Conservation (phyloP, 176 grass and related monocot species). For the Musa troglodytarum region DNA sequence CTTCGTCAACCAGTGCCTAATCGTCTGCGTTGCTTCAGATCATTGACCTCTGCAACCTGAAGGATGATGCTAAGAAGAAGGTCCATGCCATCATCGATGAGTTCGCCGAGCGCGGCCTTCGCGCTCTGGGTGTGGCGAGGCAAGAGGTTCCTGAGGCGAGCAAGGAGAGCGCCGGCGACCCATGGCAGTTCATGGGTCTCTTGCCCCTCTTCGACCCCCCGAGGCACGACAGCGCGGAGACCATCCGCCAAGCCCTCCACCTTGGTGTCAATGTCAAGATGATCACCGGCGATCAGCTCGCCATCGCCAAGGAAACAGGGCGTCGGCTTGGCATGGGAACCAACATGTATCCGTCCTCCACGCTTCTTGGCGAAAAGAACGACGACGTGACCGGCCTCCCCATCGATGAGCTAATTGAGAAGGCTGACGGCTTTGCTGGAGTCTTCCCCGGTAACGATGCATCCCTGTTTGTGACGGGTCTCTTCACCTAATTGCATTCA, state of each 20-base stretch:
- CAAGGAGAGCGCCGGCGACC: conserved; percentile 61
- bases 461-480: too few relatives aligned
- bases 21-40: conserved; percentile 26
- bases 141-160: conserved; percentile 62
- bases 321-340: conserved; percentile 83
- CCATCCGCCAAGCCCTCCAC: conserved; percentile 67
- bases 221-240: conserved; percentile 86
- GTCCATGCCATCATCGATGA: conserved; percentile 61
- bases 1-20: neutral
- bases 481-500: too few relatives aligned
- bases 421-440: conserved; percentile 85
- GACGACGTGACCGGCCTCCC: conserved; percentile 37
- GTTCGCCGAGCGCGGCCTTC: conserved; percentile 84
- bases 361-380: conserved; percentile 61
- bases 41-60: conserved; percentile 71
- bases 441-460: conserved; percentile 51
- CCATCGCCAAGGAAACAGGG: conserved; percentile 84
- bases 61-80: conserved; percentile 52
- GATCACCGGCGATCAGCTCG: conserved; percentile 96
- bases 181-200: conserved; percentile 73
- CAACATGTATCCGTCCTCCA: conserved; percentile 91
- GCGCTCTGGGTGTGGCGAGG: conserved; percentile 57
- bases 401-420: conserved; percentile 94
- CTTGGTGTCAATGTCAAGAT: conserved; percentile 95
- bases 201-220: conserved; percentile 89